Evolutionary conservation across 257 asterid species (phyloP).

Genomic region (Penstemon davidsonii): DNA sequence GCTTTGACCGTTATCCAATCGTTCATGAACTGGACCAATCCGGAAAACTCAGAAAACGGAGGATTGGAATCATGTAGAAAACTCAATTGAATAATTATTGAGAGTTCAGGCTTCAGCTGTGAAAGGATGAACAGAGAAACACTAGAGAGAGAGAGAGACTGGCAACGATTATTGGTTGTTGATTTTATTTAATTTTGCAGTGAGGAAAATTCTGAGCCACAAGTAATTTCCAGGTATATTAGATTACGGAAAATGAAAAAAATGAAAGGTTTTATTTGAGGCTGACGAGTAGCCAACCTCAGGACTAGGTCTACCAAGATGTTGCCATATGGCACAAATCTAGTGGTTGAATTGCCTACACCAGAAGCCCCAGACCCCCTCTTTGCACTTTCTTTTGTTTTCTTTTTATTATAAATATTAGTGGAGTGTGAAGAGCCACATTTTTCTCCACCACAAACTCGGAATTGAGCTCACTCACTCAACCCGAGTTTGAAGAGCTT

Average conservation of each 20-base stretch:
- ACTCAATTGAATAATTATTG: background rate
- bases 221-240: slow-evolving; percentile 37
- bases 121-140: background rate
- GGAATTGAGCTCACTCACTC: slow-evolving; percentile 11
- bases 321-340: slow-evolving; percentile 46
- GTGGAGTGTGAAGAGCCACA: background rate
- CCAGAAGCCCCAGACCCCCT: slow-evolving; percentile 37
- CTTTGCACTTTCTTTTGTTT: slow-evolving; percentile 56
- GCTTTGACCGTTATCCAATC: slow-evolving; percentile 41
- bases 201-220: slow-evolving; percentile 76
- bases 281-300: slow-evolving; percentile 46
- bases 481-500: slow-evolving; percentile 20
- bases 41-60: slow-evolving; percentile 23
- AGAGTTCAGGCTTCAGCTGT: background rate
- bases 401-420: slow-evolving; percentile 11
- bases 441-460: slow-evolving; percentile 54
- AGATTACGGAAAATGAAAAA: slow-evolving; percentile 23
- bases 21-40: slow-evolving; percentile 36
- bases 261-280: slow-evolving; percentile 50
- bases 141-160: slow-evolving; percentile 3
- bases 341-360: slow-evolving; percentile 41
- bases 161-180: slow-evolving; percentile 27
- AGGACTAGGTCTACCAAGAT: slow-evolving; percentile 28
- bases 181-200: slow-evolving; percentile 16
- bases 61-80: slow-evolving; percentile 14